Conservation (phyloP, 2,329 filamentous ascomycete genomes). For the Arthrinium puccinioides region DNA sequence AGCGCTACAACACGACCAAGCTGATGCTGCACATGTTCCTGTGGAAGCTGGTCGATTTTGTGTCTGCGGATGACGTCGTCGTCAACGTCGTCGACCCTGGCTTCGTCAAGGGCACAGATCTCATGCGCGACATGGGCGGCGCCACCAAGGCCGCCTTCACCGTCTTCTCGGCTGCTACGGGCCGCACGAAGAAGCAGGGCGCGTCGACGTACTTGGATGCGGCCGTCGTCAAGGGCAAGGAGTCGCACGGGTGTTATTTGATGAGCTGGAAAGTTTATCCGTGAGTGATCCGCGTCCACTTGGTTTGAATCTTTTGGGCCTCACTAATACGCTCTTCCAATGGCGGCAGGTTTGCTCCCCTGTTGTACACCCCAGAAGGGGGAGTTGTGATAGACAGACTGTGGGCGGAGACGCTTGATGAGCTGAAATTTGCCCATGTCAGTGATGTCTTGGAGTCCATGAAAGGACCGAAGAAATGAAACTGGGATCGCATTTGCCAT, state of each 20-base stretch:
- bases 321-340: too few species aligned
- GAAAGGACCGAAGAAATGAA: too few species aligned
- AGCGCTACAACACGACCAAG: constrained; percentile 16
- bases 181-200: constrained; percentile 27
- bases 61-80: constrained; percentile 12
- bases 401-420: neutral
- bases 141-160: neutral
- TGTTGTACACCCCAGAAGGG: neutral
- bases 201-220: constrained; percentile 42
- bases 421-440: constrained; percentile 5
- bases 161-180: constrained; percentile 7
- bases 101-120: constrained; percentile 9
- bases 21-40: constrained; percentile 26
- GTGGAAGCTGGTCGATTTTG: constrained; percentile 14
- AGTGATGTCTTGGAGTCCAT: too few species aligned
- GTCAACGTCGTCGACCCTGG: constrained; percentile 16
- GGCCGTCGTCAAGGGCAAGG: constrained; percentile 33
- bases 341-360: neutral
- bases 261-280: constrained; percentile 38
- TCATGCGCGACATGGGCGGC: constrained; percentile 1
- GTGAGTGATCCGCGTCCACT: constrained; percentile 25
- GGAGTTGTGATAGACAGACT: neutral
- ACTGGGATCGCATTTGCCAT: too few species aligned
- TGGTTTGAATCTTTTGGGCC: neutral
- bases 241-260: constrained; percentile 43